phyloP scores from a whole-genome alignment of 306 rosid species.

The Prunus salicina region DNA sequence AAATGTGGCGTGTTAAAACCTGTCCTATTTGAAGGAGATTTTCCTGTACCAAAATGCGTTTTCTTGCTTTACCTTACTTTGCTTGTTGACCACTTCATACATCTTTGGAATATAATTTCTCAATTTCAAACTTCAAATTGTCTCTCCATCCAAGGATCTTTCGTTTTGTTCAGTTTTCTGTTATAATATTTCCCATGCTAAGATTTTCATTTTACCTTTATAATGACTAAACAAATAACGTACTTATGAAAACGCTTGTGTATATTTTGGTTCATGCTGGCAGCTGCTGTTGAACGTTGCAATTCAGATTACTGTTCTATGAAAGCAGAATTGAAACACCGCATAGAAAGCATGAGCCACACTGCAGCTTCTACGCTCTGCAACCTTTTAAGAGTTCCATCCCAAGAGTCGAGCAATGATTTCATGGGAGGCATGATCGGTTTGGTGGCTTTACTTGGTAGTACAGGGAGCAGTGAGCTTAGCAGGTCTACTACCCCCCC shows the following conservation, averaged over 20 bases:
- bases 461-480: slow-evolving; percentile 41
- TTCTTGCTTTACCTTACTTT: not conserved
- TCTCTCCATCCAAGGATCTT: not conserved
- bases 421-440: slow-evolving; percentile 45
- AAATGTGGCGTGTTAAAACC: too few species aligned
- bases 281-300: slow-evolving; percentile 29
- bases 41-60: not conserved
- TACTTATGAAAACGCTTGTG: not conserved
- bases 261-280: not conserved
- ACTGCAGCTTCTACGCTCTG: slow-evolving; percentile 42
- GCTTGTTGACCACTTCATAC: not conserved
- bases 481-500: slow-evolving; percentile 46
- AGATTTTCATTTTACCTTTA: not conserved
- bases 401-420: slow-evolving; percentile 5
- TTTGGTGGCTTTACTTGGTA: slow-evolving; percentile 60
- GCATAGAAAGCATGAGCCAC: slow-evolving; percentile 32
- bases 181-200: not conserved
- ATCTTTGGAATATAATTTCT: not conserved
- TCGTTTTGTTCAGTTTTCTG: not conserved
- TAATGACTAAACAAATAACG: not conserved
- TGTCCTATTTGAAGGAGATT: not conserved
- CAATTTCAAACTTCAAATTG: not conserved
- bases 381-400: slow-evolving; percentile 13
- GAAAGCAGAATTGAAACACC: slow-evolving; percentile 33
- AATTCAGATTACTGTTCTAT: slow-evolving; percentile 5